phyloP scores from a whole-genome alignment of 2,329 filamentous ascomycete species.

The Pyrenochaeta sp. region DNA sequence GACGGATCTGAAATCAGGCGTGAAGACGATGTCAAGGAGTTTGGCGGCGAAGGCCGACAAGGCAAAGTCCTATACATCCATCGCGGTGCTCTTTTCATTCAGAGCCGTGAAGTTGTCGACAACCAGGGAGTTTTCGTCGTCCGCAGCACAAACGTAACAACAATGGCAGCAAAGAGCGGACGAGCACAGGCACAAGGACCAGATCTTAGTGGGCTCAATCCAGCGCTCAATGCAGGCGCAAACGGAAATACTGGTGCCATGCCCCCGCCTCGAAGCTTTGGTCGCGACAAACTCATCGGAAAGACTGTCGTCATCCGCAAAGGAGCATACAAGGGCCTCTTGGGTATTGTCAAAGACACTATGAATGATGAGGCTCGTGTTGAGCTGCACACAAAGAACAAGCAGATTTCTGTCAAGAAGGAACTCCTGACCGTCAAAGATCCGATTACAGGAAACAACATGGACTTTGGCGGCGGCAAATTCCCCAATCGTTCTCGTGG shows the following conservation, averaged over 20 bases:
- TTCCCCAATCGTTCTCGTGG: conserved; percentile 48
- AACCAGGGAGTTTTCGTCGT: conserved; percentile 91
- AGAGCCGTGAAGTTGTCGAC: conserved; percentile 82
- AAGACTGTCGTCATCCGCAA: conserved; percentile 90
- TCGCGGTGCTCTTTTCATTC: conserved; percentile 88
- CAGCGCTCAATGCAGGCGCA: conserved; percentile 70
- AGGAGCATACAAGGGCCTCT: conserved; percentile 88
- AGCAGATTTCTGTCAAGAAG: conserved; percentile 85
- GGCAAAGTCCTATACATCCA: conserved; percentile 95
- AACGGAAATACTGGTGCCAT: conserved; percentile 58
- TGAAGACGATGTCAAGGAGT: conserved; percentile 92
- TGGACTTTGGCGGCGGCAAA: conserved; percentile 66
- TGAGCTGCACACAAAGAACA: conserved; percentile 93
- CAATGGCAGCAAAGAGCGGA: conserved; percentile 92
- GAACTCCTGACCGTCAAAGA: conserved; percentile 86
- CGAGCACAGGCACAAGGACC: conserved; percentile 74
- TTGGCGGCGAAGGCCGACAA: conserved; percentile 81
- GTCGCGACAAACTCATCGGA: conserved; percentile 83
- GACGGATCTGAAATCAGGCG: conserved; percentile 91
- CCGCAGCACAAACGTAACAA: conserved; percentile 83
- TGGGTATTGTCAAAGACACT: conserved; percentile 95
- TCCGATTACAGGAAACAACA: conserved; percentile 74
- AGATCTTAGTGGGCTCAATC: conserved; percentile 91
- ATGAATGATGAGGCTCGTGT: conserved; percentile 86
- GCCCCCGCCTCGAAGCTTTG: conserved; percentile 75